Conservation (phyloP, 2,329 filamentous ascomycete genomes). For the Catunica adiposa region DNA sequence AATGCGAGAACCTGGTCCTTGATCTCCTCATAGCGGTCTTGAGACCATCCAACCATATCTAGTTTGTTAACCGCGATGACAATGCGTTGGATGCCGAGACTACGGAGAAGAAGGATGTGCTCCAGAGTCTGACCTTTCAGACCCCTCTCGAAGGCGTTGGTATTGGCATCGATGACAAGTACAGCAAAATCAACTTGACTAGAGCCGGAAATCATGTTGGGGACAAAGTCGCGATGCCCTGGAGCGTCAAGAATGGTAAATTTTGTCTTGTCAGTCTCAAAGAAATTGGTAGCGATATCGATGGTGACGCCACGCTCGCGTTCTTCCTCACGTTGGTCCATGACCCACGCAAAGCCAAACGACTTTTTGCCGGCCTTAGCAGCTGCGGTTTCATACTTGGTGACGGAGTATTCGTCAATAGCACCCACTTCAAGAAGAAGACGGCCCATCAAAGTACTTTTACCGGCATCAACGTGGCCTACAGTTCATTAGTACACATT, state of each 20-base stretch:
- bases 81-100: slow-evolving; percentile 74
- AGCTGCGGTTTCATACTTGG: slow-evolving; percentile 76
- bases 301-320: slow-evolving; percentile 83
- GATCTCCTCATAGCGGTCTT: slow-evolving; percentile 73
- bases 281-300: slow-evolving; percentile 87
- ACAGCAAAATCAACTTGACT: slow-evolving; percentile 93
- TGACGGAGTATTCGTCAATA: slow-evolving; percentile 73
- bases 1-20: slow-evolving; percentile 69
- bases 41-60: slow-evolving; percentile 69
- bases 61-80: slow-evolving; percentile 94
- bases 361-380: slow-evolving; percentile 86
- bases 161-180: slow-evolving; percentile 79
- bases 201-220: slow-evolving; percentile 96
- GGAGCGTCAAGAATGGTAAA: slow-evolving; percentile 95
- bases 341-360: slow-evolving; percentile 91
- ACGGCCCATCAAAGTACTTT: slow-evolving; percentile 96
- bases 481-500: slow-evolving; percentile 12
- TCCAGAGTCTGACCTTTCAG: slow-evolving; percentile 88
- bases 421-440: slow-evolving; percentile 76
- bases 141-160: slow-evolving; percentile 83
- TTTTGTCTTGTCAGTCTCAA: slow-evolving; percentile 69
- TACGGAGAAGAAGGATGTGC: slow-evolving; percentile 75
- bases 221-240: slow-evolving; percentile 88
- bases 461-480: slow-evolving; percentile 95
- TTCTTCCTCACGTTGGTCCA: slow-evolving; percentile 85